These are phyloP conservation scores for Aspergillus fructus DNA, from an alignment of 2,329 filamentous ascomycete species.

Conservation along the genomic window DNA sequence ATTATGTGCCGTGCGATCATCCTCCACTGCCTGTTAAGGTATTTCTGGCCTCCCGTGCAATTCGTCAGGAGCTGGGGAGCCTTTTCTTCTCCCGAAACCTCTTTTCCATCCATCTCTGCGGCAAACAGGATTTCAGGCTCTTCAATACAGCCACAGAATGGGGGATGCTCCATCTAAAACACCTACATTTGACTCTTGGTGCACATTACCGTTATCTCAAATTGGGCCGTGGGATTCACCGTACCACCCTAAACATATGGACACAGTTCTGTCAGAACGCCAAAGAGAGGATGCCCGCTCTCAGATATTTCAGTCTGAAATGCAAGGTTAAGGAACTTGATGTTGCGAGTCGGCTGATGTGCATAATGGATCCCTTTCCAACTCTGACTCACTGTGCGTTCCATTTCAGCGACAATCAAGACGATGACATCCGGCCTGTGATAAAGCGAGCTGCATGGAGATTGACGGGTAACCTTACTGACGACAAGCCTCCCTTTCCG, in stretches of 20 bases:
- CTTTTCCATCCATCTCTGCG: slow-evolving; percentile 18
- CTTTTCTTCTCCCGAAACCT: slow-evolving; percentile 19
- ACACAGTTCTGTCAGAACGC: slow-evolving; percentile 19
- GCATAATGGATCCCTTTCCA: slow-evolving; percentile 21
- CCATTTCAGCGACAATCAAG: slow-evolving; percentile 15
- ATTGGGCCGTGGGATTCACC: slow-evolving; percentile 11
- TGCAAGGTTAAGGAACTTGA: slow-evolving; percentile 21
- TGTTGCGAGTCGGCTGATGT: slow-evolving; percentile 17
- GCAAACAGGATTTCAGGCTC: slow-evolving; percentile 14
- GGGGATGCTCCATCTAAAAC: slow-evolving; percentile 15
- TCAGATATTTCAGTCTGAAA: slow-evolving; percentile 24
- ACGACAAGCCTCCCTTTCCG: slow-evolving; percentile 15
- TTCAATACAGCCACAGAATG: slow-evolving; percentile 15
- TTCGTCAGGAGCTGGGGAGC: slow-evolving; percentile 16
- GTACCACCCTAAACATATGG: slow-evolving; percentile 18
- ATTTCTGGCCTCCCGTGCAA: slow-evolving; percentile 14
- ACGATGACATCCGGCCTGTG: slow-evolving; percentile 16
- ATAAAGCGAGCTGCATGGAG: slow-evolving; percentile 18
- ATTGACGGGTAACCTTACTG: slow-evolving; percentile 15
- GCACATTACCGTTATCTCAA: slow-evolving; percentile 21
- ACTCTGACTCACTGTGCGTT: slow-evolving; percentile 23
- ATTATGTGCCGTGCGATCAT: slow-evolving; percentile 17
- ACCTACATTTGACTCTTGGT: slow-evolving; percentile 23
- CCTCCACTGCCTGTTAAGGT: slow-evolving; percentile 18
- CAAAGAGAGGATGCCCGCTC: slow-evolving; percentile 13